phyloP scores from a whole-genome alignment of 306 rosid species.

The Hippophae rhamnoides region DNA sequence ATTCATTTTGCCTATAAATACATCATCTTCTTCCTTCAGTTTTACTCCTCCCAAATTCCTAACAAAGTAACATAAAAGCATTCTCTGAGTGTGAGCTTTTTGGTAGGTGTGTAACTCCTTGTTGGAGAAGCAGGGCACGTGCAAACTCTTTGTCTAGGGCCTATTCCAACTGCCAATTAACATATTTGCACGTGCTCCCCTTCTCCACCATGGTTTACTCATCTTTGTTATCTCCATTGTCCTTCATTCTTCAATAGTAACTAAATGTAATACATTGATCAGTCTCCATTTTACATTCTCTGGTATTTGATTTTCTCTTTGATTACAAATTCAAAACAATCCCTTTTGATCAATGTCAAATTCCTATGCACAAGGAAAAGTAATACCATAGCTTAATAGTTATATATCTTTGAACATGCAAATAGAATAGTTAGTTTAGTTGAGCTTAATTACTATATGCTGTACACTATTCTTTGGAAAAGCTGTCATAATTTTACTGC shows the following conservation, averaged over 20 bases:
- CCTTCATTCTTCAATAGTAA: too few species aligned
- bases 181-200: constrained; percentile 73
- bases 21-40: constrained; percentile 12
- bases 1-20: constrained; percentile 38
- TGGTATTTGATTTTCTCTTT: background rate
- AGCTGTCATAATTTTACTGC: too few species aligned
- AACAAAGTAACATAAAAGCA: constrained; percentile 4
- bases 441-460: too few species aligned
- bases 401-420: too few species aligned
- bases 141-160: constrained; percentile 30
- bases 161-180: background rate
- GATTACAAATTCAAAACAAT: too few species aligned
- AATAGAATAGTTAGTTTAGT: too few species aligned
- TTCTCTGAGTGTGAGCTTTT: background rate
- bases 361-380: too few species aligned
- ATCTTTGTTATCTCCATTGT: constrained; percentile 13
- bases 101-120: constrained; percentile 45
- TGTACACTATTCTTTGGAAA: too few species aligned
- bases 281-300: background rate
- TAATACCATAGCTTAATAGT: too few species aligned
- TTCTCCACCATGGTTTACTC: constrained; percentile 77
- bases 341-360: too few species aligned
- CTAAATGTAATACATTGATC: too few species aligned
- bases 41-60: constrained; percentile 10
- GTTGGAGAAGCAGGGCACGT: constrained; percentile 99